phyloP scores from a whole-genome alignment of 1,284 basidiomycete genomes.

The Tremellales sp. region DNA sequence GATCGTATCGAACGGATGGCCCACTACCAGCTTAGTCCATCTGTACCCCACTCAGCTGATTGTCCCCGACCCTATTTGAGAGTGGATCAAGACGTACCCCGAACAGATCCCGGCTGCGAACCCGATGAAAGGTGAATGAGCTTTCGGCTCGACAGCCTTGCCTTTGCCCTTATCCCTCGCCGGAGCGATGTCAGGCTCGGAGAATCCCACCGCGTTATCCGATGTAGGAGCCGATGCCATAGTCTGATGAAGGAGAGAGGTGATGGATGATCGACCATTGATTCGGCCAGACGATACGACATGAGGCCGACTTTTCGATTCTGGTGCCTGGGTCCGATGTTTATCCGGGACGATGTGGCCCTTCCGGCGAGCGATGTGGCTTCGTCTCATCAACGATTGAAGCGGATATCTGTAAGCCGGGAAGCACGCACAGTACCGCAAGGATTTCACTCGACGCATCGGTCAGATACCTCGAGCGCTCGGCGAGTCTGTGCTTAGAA shows the following conservation, averaged over 20 bases:
- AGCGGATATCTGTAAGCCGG: too few species aligned
- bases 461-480: too few species aligned
- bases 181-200: slow-evolving; percentile 12
- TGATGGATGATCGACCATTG: too few species aligned
- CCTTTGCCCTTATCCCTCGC: not conserved
- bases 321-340: not conserved
- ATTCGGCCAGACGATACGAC: not conserved
- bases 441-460: too few species aligned
- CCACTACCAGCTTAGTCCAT: slow-evolving; percentile 31
- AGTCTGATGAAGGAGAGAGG: too few species aligned
- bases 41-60: slow-evolving; percentile 10
- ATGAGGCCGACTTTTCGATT: not conserved
- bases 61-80: not conserved
- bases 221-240: too few species aligned
- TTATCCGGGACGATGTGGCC: not conserved
- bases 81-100: slow-evolving; percentile 24
- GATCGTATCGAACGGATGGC: slow-evolving; percentile 47
- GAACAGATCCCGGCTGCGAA: slow-evolving; percentile 46
- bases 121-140: slow-evolving; percentile 39
- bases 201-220: too few species aligned
- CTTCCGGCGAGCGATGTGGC: too few species aligned
- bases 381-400: too few species aligned
- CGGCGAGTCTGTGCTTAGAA: too few species aligned
- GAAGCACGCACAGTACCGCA: too few species aligned
- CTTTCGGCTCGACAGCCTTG: slow-evolving; percentile 6